Evolutionary conservation across 2,329 filamentous ascomycete genomes (phyloP).

Genomic region (Aspergillus sergii): DNA sequence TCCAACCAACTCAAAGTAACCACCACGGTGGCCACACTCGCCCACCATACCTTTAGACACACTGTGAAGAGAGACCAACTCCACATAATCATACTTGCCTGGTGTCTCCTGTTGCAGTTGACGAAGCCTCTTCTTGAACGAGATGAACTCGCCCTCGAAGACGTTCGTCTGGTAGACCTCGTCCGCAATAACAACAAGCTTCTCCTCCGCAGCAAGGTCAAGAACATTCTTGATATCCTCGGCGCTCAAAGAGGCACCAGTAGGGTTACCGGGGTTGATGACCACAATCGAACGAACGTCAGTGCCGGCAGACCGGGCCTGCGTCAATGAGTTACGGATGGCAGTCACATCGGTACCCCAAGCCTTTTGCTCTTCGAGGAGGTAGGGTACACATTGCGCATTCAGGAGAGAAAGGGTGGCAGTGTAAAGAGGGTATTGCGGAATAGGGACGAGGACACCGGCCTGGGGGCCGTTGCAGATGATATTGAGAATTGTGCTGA

Average conservation of each 20-base stretch:
- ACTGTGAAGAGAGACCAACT: conserved; percentile 90
- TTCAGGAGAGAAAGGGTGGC: conserved; percentile 85
- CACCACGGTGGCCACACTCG: conserved; percentile 95
- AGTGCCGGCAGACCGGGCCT: conserved; percentile 74
- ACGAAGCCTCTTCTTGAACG: conserved; percentile 88
- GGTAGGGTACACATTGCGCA: conserved; percentile 87
- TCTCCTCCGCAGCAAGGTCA: conserved; percentile 80
- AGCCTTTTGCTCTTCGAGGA: conserved; percentile 79
- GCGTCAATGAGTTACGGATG: conserved; percentile 72
- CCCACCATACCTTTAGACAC: conserved; percentile 98
- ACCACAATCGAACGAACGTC: conserved; percentile 93
- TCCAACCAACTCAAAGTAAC: conserved; percentile 93
- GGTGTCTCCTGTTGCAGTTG: conserved; percentile 73
- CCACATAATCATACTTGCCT: conserved; percentile 78
- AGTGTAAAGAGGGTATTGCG: conserved; percentile 97
- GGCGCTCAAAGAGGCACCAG: conserved; percentile 79
- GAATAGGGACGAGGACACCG: conserved; percentile 90
- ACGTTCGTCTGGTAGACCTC: conserved; percentile 99
- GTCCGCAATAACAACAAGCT: conserved; percentile 88
- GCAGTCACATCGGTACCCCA: conserved; percentile 88
- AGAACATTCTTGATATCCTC: conserved; percentile 83
- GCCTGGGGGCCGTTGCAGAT: conserved; percentile 77
- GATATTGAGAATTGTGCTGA: conserved; percentile 89
- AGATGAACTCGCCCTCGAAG: conserved; percentile 90
- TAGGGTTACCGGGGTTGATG: conserved; percentile 98